Evolutionary conservation across 192 early-diverging fungal species (phyloP), one percentile per base, ranked within the genome.

Genomic region (Coemansia aciculifera): DNA sequence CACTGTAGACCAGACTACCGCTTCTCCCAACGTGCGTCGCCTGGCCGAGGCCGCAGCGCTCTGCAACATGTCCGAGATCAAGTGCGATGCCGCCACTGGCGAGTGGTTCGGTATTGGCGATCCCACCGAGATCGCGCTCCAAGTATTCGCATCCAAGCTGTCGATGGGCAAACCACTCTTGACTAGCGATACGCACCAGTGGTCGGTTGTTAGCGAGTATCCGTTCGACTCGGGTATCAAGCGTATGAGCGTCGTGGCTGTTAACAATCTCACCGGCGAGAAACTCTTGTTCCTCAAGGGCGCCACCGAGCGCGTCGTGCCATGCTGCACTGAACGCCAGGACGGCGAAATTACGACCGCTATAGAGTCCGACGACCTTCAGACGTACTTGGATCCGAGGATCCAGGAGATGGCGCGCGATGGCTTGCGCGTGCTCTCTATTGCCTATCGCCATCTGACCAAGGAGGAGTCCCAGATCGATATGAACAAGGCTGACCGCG

Each of bases 51-150:
- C 85, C 23, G 81, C 91, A 1, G 81, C 90, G 13, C 90, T 96
- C 44, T 96, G 95, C 72, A 95, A 93, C 82, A 98, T 94, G 84
- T 78, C 86, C 9, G 88, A 92, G 36, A 85, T 90, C 60, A 85
- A 86, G 62, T 78, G 87, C 21, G 86, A 84, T 27, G 79, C 87
- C 13, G 76, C 72, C 21, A 79, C 81, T 5, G 84, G 89, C 68
- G 88, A 88, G 29, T 94, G 92, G 90, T 87, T 84, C 48, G 75
- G 87, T 37, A 86, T 90, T 51, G 94, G 95, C 46, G 96, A 98
- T 68, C 93, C 96, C 13, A 97, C 96, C 1, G 96, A 98, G 76
- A 88, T 96, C 63, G 93, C 95, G 23, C 87, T 98, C 63, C 90
- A 94, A 51, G 90, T 94, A 10, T 90, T 92, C 60, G 89, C 93